Base-by-base conservation (phyloP, 768 basidiomycete genomes). In the Boletus edulis region DNA sequence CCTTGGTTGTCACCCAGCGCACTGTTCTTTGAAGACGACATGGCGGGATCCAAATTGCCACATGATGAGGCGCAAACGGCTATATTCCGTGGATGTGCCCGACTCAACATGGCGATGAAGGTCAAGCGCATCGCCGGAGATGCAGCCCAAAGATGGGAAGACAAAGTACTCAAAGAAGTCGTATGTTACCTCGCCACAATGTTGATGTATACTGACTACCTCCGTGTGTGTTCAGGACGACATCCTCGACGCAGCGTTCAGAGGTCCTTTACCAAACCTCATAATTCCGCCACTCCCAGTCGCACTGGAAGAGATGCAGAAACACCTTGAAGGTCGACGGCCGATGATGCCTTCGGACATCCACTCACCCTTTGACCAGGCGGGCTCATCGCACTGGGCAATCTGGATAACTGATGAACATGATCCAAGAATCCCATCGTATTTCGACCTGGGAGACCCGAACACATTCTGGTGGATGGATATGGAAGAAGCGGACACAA, bases 381-480 rank as follows among this genome's bases (percentile, higher is more conserved):
- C 51, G 0, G 20, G 40, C 8, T 9, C 47, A 4, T 62, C 47
- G 4, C 47, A 40, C 1, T 57, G 22, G 41, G 32, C 32, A 1
- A 2, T 18, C 3, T 50, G 50, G 41, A 55, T 49, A 2, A 11
- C 42, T 0, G 2, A 17, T 14, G 32, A 46, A 1, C 13, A 45
- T 4, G 37, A 62, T 32, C 39, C 38, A 0, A 15, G 8, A 6
- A 47, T 61, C 0, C 55, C 48, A 1, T 18, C 37, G 3, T 3
- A 31, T 0, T 12, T 49, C 0, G 48, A 41, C 13, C 12, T 58
- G 0, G 61, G 61, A 2, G 50, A 58, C 20, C 56, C 53, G 0
- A 4, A 34, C 17, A 54, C 56, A 9, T 58, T 54, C 24, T 62
- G 61, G 61, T 62, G 61, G 61, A 22, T 9, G 13, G 27, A 38